Evolutionary conservation across 768 basidiomycete genomes (phyloP), one percentile per base, ranked within the genome.

Genomic region (Mycena pura): DNA sequence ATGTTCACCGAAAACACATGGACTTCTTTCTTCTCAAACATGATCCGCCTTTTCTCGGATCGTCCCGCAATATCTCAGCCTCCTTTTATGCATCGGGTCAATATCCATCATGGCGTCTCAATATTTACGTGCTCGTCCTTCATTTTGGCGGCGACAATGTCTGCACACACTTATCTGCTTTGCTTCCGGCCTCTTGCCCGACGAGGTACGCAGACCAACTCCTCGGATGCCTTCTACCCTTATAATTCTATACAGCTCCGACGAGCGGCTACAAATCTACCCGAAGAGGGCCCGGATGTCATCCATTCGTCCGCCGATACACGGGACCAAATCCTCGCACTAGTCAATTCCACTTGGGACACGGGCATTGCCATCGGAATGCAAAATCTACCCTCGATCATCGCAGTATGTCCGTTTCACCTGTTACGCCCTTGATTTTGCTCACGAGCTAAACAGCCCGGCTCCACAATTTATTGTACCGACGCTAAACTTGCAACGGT

Each of bases 281-380:
- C 44, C 5, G 17, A 27, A 5, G 46, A 48, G 34, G 46, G 36
- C 2, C 24, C 56, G n/a, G 21, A 34, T 27, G 57, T 59, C 2
- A 29, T 48, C 5, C 40, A 43, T 15, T 27, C 27, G 6, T 9
- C 2, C n/a, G 15, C 10, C 5, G 25, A 40, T 5, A 14, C 9
- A 8, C 47, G 57, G 2, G 22, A 22, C 9, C 6, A 1, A 4
- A 49, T 59, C 5, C 14, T 59, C 34, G 24, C 15, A 9, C 29
- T 59, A 13, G 32, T 51, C 2, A 59, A 59, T 29, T 32, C 21
- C 6, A 44, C 39, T 2, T 59, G 57, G 57, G 48, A 59, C 28
- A 38, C 17, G 7, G 57, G 57, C 10, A 59, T 59, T 19, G 57
- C 34, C 39, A 0, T 22, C 1, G 48, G 39, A 40, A 59, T 59